These are phyloP conservation scores for Lathyrus oleraceus DNA, from an alignment of 306 rosid species.

Conservation along the genomic window DNA sequence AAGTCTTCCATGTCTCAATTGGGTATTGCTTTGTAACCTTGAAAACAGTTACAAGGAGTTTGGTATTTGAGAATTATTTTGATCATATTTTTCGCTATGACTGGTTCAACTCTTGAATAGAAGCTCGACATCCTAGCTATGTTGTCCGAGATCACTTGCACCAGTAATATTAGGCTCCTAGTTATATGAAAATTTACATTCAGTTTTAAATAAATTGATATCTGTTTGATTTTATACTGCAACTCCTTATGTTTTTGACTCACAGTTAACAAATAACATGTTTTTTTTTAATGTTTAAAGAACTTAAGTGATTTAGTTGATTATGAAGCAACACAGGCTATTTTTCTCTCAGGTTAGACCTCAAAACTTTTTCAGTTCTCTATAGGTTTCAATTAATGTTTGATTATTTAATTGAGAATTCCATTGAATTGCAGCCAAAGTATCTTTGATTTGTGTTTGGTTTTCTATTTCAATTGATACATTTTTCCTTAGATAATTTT, in stretches of 20 bases:
- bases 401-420: neutral
- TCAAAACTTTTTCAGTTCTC: constrained; percentile 9
- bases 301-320: neutral
- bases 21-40: too few species aligned
- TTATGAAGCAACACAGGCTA: constrained; percentile 54
- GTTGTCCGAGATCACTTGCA: too few species aligned
- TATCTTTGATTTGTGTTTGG: neutral
- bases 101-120: too few species aligned
- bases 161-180: too few species aligned
- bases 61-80: too few species aligned
- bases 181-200: neutral
- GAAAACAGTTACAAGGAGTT: too few species aligned
- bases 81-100: too few species aligned
- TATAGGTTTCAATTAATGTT: neutral
- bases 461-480: neutral
- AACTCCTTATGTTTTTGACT: neutral
- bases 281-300: constrained; percentile 23
- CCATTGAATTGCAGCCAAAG: neutral
- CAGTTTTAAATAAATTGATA: too few species aligned
- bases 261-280: too few species aligned
- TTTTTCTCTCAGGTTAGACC: constrained; percentile 58
- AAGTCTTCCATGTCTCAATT: too few species aligned
- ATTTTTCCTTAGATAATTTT: neutral
- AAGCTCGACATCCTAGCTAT: too few species aligned
- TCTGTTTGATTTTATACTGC: neutral